A percentile compares a stretch with the other conserved stretches of the same genome.
Evolutionary conservation across 176 grass and related monocot species (phyloP).

Genomic region (Melocanna baccifera): DNA sequence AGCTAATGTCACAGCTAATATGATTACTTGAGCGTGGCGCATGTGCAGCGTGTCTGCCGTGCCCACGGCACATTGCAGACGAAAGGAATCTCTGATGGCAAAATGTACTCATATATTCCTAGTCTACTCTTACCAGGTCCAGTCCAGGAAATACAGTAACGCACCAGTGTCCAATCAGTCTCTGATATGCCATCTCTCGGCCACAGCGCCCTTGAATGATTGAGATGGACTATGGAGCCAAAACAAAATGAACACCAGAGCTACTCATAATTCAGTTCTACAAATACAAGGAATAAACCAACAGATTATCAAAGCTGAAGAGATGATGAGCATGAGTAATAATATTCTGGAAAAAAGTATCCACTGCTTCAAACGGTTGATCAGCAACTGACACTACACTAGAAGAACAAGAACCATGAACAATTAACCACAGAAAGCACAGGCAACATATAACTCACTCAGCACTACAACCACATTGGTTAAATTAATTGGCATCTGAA

Average conservation of each 20-base stretch:
- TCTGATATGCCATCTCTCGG: neutral
- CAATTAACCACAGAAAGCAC: neutral
- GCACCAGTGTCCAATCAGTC: neutral
- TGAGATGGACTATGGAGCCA: neutral
- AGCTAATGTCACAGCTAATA: neutral
- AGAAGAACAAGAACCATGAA: neutral
- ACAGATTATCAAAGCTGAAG: neutral
- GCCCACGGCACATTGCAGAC: neutral
- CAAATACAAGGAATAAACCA: neutral
- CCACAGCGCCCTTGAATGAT: neutral
- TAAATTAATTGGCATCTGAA: neutral
- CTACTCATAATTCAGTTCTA: neutral
- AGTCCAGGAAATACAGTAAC: neutral
- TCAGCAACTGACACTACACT: neutral
- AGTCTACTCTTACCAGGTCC: neutral
- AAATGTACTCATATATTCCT: slow-evolving; percentile 11
- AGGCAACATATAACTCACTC: neutral
- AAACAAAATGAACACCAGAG: neutral
- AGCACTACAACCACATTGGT: neutral
- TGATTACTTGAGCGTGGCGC: neutral
- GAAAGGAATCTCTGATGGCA: slow-evolving; percentile 2
- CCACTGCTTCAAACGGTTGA: neutral
- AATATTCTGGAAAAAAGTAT: neutral
- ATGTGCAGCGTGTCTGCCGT: slow-evolving; percentile 2
- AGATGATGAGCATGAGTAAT: neutral